phyloP scores from a whole-genome alignment of 1,284 basidiomycete genomes.

The Chondrostereum purpureum region DNA sequence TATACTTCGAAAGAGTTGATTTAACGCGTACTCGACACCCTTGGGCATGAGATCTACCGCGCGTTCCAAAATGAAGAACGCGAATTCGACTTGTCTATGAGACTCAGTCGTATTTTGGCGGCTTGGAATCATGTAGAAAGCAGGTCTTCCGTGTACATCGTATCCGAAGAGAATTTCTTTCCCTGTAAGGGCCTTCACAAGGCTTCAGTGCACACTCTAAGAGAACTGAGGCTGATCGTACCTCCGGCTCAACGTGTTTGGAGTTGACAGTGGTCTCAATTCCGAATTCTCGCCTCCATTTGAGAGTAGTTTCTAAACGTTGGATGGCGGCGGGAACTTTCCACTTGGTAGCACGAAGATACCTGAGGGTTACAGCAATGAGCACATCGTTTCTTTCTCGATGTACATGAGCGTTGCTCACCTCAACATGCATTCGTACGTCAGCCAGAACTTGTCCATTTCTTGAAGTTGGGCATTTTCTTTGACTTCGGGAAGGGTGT shows the following conservation, averaged over 20 bases:
- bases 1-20: background rate
- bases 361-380: slow-evolving; percentile 29
- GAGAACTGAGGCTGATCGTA: slow-evolving; percentile 21
- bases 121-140: slow-evolving; percentile 75
- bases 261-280: slow-evolving; percentile 53
- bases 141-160: slow-evolving; percentile 62
- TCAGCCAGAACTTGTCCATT: slow-evolving; percentile 72
- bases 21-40: slow-evolving; percentile 55
- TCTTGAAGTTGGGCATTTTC: slow-evolving; percentile 48
- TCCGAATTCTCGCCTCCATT: slow-evolving; percentile 71
- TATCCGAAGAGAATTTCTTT: slow-evolving; percentile 75
- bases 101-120: slow-evolving; percentile 79
- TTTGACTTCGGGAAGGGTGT: slow-evolving; percentile 41
- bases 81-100: slow-evolving; percentile 68
- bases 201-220: slow-evolving; percentile 8
- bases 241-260: slow-evolving; percentile 64
- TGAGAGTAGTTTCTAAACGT: slow-evolving; percentile 61
- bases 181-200: slow-evolving; percentile 56
- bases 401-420: slow-evolving; percentile 20
- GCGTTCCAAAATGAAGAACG: slow-evolving; percentile 71
- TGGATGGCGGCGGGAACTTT: slow-evolving; percentile 47
- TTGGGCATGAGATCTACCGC: slow-evolving; percentile 68
- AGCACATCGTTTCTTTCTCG: background rate
- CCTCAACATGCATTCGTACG: slow-evolving; percentile 65
- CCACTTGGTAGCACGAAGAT: slow-evolving; percentile 71